Percentiles rank a stretch among this genome's conserved stretches.
Evolutionary conservation across 2,329 filamentous ascomycete species (phyloP).

Genomic region (Cladosporium sp.): DNA sequence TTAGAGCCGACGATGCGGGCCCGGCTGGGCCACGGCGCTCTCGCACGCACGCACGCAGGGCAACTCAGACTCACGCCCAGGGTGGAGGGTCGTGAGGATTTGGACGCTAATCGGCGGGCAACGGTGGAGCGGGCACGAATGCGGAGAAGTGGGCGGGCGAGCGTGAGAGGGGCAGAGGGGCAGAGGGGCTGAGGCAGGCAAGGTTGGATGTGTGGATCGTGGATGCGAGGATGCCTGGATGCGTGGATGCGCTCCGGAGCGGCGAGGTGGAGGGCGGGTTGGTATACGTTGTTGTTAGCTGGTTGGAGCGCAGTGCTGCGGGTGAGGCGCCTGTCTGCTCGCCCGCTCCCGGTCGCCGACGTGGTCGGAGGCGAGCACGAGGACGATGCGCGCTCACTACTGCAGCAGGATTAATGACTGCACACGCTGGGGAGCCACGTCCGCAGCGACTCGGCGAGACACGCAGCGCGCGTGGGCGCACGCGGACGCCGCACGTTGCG

Average conservation of each 20-base stretch:
- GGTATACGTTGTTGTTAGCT: background rate
- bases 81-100: background rate
- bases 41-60: background rate
- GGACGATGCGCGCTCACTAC: background rate
- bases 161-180: background rate
- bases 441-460: background rate
- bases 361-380: background rate
- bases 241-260: background rate
- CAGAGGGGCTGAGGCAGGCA: no score
- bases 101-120: background rate
- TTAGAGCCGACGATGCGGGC: background rate
- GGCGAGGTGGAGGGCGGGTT: slow-evolving; percentile 1
- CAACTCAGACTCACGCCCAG: background rate
- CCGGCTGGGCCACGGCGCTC: background rate
- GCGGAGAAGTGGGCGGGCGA: slow-evolving; percentile 9
- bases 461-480: background rate
- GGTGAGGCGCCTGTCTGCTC: background rate
- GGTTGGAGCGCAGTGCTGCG: background rate
- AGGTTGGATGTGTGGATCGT: no score
- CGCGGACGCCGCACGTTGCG: background rate
- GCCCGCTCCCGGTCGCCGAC: background rate
- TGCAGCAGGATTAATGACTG: background rate
- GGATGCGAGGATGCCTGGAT: no score
- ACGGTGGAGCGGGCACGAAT: slow-evolving; percentile 6
- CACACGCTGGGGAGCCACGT: background rate